Evolutionary conservation across 306 rosid species (phyloP).

Genomic region (Quercus bicolor): DNA sequence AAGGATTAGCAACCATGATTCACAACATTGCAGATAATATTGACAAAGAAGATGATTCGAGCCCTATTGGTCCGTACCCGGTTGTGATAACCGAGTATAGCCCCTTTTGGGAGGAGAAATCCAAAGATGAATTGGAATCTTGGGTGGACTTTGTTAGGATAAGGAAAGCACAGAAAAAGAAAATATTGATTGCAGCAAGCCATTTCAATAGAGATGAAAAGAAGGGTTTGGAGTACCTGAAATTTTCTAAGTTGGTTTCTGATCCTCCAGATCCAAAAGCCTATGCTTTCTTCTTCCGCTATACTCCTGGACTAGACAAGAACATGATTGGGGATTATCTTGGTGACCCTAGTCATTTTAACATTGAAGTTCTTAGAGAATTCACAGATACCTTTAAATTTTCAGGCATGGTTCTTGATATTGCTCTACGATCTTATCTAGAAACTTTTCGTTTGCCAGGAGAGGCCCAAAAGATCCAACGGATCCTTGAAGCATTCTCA

Average conservation of each 20-base stretch:
- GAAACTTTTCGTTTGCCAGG: slow-evolving; percentile 83
- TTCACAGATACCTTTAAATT: slow-evolving; percentile 66
- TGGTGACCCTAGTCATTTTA: slow-evolving; percentile 82
- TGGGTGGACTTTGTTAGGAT: slow-evolving; percentile 60
- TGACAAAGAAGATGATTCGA: slow-evolving; percentile 46
- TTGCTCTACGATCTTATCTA: slow-evolving; percentile 68
- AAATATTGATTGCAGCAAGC: slow-evolving; percentile 64
- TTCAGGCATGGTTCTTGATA: slow-evolving; percentile 76
- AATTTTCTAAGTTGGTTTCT: slow-evolving; percentile 52
- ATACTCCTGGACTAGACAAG: slow-evolving; percentile 75
- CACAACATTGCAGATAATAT: slow-evolving; percentile 84
- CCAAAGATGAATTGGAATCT: slow-evolving; percentile 36
- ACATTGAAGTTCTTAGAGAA: slow-evolving; percentile 65
- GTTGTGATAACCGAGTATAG: slow-evolving; percentile 45
- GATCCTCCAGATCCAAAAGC: slow-evolving; percentile 77
- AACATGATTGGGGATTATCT: slow-evolving; percentile 73
- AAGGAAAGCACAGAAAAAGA: slow-evolving; percentile 70
- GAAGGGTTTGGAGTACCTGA: slow-evolving; percentile 80
- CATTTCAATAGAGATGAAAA: slow-evolving; percentile 81
- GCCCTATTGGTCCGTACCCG: slow-evolving; percentile 34
- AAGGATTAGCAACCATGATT: slow-evolving; percentile 62
- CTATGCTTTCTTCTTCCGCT: slow-evolving; percentile 67
- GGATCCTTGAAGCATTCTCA: slow-evolving; percentile 73
- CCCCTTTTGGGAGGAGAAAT: slow-evolving; percentile 75
- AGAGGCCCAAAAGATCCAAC: slow-evolving; percentile 89